Evolutionary conservation across 1,284 basidiomycete species (phyloP).

Genomic region (Neonothopanus nambi): DNA sequence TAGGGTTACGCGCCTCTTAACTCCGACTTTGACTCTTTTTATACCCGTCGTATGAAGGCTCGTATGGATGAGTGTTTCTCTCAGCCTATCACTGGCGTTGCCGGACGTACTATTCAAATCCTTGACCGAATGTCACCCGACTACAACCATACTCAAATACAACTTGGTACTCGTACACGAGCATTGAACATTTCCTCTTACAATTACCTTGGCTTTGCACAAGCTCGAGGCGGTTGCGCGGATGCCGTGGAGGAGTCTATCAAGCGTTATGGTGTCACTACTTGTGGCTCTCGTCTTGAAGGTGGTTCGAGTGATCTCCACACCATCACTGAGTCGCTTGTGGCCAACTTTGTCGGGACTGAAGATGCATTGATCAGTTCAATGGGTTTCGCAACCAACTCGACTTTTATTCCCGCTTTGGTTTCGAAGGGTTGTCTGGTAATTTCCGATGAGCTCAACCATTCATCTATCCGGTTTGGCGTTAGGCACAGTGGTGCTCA

Average conservation of each 20-base stretch:
- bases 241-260: slow-evolving; percentile 88
- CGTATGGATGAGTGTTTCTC: slow-evolving; percentile 97
- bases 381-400: slow-evolving; percentile 99
- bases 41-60: slow-evolving; percentile 92
- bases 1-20: slow-evolving; percentile 96
- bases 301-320: slow-evolving; percentile 88
- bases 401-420: slow-evolving; percentile 91
- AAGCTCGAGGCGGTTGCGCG: slow-evolving; percentile 90
- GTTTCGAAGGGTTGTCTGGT: slow-evolving; percentile 92
- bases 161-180: slow-evolving; percentile 83
- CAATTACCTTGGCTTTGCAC: slow-evolving; percentile 99
- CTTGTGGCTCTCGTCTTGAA: slow-evolving; percentile 80
- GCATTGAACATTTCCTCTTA: slow-evolving; percentile 97
- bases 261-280: slow-evolving; percentile 77
- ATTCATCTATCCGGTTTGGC: slow-evolving; percentile 94
- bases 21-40: slow-evolving; percentile 99
- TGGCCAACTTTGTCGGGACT: slow-evolving; percentile 87
- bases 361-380: slow-evolving; percentile 91
- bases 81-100: slow-evolving; percentile 91
- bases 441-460: slow-evolving; percentile 97
- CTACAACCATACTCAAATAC: slow-evolving; percentile 78
- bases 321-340: slow-evolving; percentile 79
- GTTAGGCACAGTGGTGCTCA: slow-evolving; percentile 88
- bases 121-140: slow-evolving; percentile 86
- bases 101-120: slow-evolving; percentile 89